Conservation (phyloP, 805 yeast genomes). For the Monosporozyma aquatica region DNA sequence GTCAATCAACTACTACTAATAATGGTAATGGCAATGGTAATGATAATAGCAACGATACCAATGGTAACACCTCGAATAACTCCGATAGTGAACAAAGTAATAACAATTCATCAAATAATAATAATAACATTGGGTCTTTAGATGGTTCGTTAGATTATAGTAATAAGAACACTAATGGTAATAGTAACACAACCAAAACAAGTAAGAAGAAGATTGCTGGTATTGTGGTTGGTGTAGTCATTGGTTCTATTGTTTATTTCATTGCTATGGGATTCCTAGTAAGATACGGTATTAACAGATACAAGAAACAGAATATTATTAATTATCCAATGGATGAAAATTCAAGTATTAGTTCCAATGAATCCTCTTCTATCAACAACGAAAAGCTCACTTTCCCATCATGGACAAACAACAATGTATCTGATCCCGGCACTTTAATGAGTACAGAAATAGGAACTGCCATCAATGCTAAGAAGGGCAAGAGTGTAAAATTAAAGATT, state of each 20-base stretch:
- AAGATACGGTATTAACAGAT: conserved; percentile 39
- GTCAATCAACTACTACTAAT: not conserved
- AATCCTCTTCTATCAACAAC: not conserved
- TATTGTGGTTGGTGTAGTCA: conserved; percentile 72
- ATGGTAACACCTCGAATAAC: not conserved
- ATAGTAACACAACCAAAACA: conserved; percentile 13
- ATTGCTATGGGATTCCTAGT: conserved; percentile 48
- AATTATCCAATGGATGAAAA: conserved; percentile 14
- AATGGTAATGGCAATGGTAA: not conserved
- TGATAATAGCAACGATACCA: not conserved
- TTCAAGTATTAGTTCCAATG: conserved; percentile 5
- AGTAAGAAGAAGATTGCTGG: conserved; percentile 53
- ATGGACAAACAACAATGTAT: conserved; percentile 4
- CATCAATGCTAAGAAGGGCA: conserved; percentile 10
- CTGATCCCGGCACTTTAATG: not conserved
- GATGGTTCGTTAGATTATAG: conserved; percentile 21
- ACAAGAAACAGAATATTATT: conserved; percentile 13
- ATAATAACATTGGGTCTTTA: conserved; percentile 6
- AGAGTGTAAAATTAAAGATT: conserved; percentile 35
- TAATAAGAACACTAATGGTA: conserved; percentile 4
- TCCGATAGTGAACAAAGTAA: conserved; percentile 40
- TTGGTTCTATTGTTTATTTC: conserved; percentile 63
- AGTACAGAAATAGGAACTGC: conserved; percentile 8
- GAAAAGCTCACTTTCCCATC: not conserved
- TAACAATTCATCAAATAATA: conserved; percentile 34